Percentiles rank a stretch among this genome's conserved stretches.
phyloP scores from a whole-genome alignment of 1,139 yeast species.

The Zygotorulaspora mrakii region DNA sequence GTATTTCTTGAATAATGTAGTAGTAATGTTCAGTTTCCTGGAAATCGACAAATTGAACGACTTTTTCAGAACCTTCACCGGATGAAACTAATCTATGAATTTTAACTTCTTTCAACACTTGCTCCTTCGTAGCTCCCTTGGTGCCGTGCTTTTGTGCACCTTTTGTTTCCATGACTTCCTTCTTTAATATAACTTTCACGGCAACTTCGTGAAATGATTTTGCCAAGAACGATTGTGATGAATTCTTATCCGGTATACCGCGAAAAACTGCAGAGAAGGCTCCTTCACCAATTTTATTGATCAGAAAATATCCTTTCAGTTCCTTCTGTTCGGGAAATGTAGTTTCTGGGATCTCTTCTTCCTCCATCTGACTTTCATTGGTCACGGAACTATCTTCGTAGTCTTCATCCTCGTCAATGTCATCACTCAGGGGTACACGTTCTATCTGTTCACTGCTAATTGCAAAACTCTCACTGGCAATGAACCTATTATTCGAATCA shows the following conservation, averaged over 20 bases:
- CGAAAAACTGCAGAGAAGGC: constrained; percentile 73
- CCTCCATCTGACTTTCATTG: constrained; percentile 18
- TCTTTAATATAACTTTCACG: constrained; percentile 76
- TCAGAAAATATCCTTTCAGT: constrained; percentile 29
- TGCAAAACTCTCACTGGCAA: not conserved
- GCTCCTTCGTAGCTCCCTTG: constrained; percentile 34
- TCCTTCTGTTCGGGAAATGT: constrained; percentile 24
- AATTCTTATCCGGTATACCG: constrained; percentile 17
- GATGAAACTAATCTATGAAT: constrained; percentile 42
- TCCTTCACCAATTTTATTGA: constrained; percentile 65
- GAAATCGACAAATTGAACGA: constrained; percentile 68
- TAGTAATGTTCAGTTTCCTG: constrained; percentile 61
- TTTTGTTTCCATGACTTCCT: constrained; percentile 41
- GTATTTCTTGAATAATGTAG: constrained; percentile 77
- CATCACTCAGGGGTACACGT: constrained; percentile 11
- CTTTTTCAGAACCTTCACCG: constrained; percentile 55
- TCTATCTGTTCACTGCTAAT: constrained; percentile 8
- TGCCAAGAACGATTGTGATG: constrained; percentile 15
- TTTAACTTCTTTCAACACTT: constrained; percentile 75
- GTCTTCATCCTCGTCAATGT: constrained; percentile 14
- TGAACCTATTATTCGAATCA: constrained; percentile 4
- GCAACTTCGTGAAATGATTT: constrained; percentile 46
- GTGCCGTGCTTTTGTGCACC: constrained; percentile 20
- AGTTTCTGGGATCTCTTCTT: constrained; percentile 42
- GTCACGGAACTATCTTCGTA: constrained; percentile 5